Evolutionary conservation across 129 eudicot genomes (phyloP), one percentile per base, ranked within the genome.

Genomic region (Escallonia herrerae): DNA sequence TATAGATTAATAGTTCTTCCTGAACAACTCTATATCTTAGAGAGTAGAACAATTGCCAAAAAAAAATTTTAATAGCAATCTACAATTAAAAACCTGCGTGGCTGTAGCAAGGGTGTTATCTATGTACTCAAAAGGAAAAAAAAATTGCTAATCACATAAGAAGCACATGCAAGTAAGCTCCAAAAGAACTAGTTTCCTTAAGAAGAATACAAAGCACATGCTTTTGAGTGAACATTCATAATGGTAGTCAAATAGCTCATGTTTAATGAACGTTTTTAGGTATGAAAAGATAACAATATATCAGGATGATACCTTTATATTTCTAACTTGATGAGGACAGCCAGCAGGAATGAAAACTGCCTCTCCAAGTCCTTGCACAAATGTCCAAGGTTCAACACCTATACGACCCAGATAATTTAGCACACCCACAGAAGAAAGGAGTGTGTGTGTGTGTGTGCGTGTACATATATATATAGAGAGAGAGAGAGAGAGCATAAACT

Each of bases 371-470:
- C 69, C 72, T 69, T 83, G 84, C 4, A 79, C 74, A 65, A 82
- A 82, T n/a, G 79, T 82, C 87, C 87, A 82, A 22, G 87, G 79
- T 65, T 78, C 81, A 53, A 82, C 63, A 40, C 82, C 88, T 83
- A 48, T 60, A 33, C 56, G 5, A 3, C 10, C 52, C 59, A 53
- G 33, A 22, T 22, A 22, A 22, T 22, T 22, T 22, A 56, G 39
- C 7, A 15, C 38, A 56, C 4, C 4, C 33, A 22, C 33, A 22
- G 33, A 22, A 56, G 7, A 22, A 22, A 22, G n/a, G n/a, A n/a
- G n/a, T n/a, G n/a, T n/a, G n/a, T n/a, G n/a, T n/a, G n/a, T n/a
- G 12, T 4, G 3, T 15, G 5, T 2, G 37, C 4, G 4, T 2
- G 39, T 8, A 4, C 8, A 45, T 45, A 8, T 4, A 45, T 45